phyloP scores from a whole-genome alignment of 495 filamentous ascomycete species.

The Tuber calosporum region DNA sequence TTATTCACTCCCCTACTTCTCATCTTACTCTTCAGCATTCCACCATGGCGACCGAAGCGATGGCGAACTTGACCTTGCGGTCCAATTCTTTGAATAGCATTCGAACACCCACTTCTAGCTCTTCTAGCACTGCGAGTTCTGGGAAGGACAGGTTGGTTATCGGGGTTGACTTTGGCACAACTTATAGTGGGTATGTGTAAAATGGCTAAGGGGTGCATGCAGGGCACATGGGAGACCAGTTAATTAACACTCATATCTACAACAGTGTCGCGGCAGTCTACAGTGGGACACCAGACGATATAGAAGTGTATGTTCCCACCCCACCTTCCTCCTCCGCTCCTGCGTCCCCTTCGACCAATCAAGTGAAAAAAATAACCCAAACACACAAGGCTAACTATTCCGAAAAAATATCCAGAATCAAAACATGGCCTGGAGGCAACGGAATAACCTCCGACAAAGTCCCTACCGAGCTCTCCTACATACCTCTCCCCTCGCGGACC shows the following conservation, averaged over 20 bases:
- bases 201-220: background rate
- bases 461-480: slow-evolving; percentile 57
- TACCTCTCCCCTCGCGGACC: slow-evolving; percentile 36
- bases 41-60: slow-evolving; percentile 20
- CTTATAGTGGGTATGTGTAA: slow-evolving; percentile 45
- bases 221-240: background rate
- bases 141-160: slow-evolving; percentile 46
- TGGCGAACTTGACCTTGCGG: slow-evolving; percentile 18
- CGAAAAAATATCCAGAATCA: slow-evolving; percentile 44
- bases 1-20: background rate
- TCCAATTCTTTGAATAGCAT: slow-evolving; percentile 9
- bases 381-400: background rate
- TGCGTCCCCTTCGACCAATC: background rate
- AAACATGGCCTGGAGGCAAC: slow-evolving; percentile 72
- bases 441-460: slow-evolving; percentile 62
- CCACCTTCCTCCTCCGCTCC: background rate
- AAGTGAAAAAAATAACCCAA: background rate
- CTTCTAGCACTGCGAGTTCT: slow-evolving; percentile 14
- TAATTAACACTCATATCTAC: background rate
- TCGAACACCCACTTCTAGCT: slow-evolving; percentile 10
- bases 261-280: slow-evolving; percentile 65
- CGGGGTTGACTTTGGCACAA: slow-evolving; percentile 63
- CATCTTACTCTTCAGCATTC: background rate
- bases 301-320: slow-evolving; percentile 27
- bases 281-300: slow-evolving; percentile 63